Evolutionary conservation across 306 rosid species (phyloP), one percentile per base, ranked within the genome.

Genomic region (Gleditsia sinensis): DNA sequence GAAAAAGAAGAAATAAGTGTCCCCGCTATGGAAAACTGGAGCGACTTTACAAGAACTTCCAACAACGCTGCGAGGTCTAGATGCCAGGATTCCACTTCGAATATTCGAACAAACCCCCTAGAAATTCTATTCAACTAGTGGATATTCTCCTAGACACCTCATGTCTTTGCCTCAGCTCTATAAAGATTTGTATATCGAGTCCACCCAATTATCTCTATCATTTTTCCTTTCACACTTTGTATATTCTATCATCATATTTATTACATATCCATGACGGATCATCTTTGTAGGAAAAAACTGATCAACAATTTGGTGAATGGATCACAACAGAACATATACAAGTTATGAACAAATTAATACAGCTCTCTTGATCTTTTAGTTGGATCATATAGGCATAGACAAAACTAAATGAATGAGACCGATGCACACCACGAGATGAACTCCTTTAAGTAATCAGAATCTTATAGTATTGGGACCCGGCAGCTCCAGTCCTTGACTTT

Each of bases 391-490:
- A 16, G 39, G 63, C 23, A 43, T n/a, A 1, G 72, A 54, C 78
- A 63, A 81, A 81, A 76, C 14, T 48, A 62, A 33, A 63, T 63
- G 32, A 54, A 75, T 33, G 14, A 34, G 37, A 61, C 39, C 10
- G 16, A 40, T 40, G 0, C 45, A 56, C 53, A 39, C n/a, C 71
- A 23, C 5, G 6, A 32, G 16, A 60, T 17, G 23, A 39, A 51
- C 9, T 5, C 4, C 1, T 1, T 0, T 14, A 13, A 37, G 2
- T 7, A n/a, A 24, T 62, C 78, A 91, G 72, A 91, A 89, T 64
- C 84, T 91, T 4, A 10, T 66, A 9, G 97, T 90, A 72, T 12
- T 80, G 3, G 96, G 96, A 37, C 92, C 93, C 88, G 90, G 33
- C 93, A 84, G 74, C 68, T 76, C 74, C 90, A 79, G 6, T 90